A percentile compares a stretch with the other conserved stretches of the same genome.
These are phyloP conservation scores for Amanita thiersii DNA, from an alignment of 768 basidiomycete species.

Conservation along the genomic window DNA sequence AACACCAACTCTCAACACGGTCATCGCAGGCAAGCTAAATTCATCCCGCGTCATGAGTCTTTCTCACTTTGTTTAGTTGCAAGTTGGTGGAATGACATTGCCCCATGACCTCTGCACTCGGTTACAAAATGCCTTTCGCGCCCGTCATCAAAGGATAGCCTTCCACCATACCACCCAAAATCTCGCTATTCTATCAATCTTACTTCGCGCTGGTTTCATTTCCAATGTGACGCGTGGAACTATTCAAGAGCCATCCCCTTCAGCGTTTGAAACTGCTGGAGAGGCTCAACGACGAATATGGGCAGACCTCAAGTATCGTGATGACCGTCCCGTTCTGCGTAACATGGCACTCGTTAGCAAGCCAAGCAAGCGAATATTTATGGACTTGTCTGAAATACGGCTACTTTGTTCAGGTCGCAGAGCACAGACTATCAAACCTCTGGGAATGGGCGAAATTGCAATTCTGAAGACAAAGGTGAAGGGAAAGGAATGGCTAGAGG, in stretches of 20 bases:
- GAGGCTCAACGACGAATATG: conserved; percentile 78
- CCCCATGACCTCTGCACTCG: conserved; percentile 87
- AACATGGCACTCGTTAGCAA: conserved; percentile 77
- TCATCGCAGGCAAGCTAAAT: too few relatives aligned
- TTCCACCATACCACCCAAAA: conserved; percentile 85
- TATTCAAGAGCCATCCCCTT: conserved; percentile 52
- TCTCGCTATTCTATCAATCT: conserved; percentile 85
- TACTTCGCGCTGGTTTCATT: conserved; percentile 87
- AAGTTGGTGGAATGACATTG: too few relatives aligned
- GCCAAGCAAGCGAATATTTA: conserved; percentile 74
- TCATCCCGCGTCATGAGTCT: too few relatives aligned
- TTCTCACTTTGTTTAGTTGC: too few relatives aligned
- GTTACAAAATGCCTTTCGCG: conserved; percentile 86
- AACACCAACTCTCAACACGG: too few relatives aligned
- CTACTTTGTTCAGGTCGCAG: conserved; percentile 76
- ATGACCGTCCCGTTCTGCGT: conserved; percentile 77
- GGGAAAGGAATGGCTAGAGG: conserved; percentile 85
- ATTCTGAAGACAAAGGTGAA: conserved; percentile 66
- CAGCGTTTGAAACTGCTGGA: conserved; percentile 46
- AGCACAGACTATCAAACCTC: conserved; percentile 71
- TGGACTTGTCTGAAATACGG: conserved; percentile 66
- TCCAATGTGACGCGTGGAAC: conserved; percentile 78
- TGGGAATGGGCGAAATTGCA: conserved; percentile 90
- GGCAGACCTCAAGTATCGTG: conserved; percentile 91
- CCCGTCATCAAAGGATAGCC: conserved; percentile 69